Evolutionary conservation across 2,329 filamentous ascomycete genomes (phyloP).

Genomic region (Lecanoromycetidae sp.): DNA sequence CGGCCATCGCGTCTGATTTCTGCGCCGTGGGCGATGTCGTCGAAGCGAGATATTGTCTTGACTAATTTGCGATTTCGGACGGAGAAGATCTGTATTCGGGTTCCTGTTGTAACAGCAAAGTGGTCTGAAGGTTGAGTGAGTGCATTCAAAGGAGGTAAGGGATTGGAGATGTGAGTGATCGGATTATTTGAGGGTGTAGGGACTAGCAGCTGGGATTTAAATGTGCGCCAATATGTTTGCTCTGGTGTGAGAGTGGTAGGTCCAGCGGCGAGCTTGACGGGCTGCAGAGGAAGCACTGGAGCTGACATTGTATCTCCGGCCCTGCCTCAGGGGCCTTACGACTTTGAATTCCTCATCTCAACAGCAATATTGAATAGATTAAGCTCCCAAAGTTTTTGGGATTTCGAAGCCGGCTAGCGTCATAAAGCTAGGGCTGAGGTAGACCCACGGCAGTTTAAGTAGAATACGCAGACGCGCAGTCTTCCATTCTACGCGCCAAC

Average conservation of each 20-base stretch:
- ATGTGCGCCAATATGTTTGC: constrained; percentile 91
- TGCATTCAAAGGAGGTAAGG: constrained; percentile 35
- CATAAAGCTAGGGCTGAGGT: no score
- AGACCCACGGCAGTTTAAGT: no score
- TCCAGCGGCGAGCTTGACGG: constrained; percentile 70
- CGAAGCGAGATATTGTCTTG: constrained; percentile 89
- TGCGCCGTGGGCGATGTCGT: constrained; percentile 78
- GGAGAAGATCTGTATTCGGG: constrained; percentile 86
- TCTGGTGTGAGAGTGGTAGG: constrained; percentile 78
- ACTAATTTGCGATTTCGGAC: constrained; percentile 80
- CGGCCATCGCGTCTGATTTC: constrained; percentile 81
- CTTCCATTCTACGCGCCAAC: no score
- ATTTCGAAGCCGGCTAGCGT: no score
- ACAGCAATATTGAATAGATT: no score
- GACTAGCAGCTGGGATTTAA: constrained; percentile 81
- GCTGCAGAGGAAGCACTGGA: constrained; percentile 66
- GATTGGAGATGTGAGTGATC: constrained; percentile 79
- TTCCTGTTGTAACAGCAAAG: constrained; percentile 91
- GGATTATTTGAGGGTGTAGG: constrained; percentile 83
- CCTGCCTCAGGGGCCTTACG: neutral
- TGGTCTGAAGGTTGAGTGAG: constrained; percentile 38
- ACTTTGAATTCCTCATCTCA: no score
- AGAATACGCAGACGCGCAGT: no score
- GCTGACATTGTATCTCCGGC: constrained; percentile 56
- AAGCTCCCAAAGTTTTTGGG: no score